Percentiles rank a stretch among this genome's conserved stretches.
phyloP scores from a whole-genome alignment of 345 rosid genomes.

The Stellera chamaejasme region DNA sequence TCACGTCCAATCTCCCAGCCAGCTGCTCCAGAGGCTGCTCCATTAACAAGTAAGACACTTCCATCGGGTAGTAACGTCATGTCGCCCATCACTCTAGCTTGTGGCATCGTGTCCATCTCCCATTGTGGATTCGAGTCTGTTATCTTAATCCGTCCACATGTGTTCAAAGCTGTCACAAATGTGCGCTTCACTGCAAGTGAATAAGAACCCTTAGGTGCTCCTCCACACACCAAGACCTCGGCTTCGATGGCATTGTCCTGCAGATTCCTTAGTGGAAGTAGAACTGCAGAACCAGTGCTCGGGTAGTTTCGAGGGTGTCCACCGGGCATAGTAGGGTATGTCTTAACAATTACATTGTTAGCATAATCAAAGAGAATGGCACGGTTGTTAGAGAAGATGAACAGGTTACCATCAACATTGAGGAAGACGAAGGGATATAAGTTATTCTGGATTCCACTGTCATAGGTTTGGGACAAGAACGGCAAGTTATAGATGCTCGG shows the following conservation, averaged over 20 bases:
- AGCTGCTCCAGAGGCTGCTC: constrained; percentile 29
- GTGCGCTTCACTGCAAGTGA: constrained; percentile 7
- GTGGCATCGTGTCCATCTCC: constrained; percentile 43
- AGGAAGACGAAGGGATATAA: constrained; percentile 35
- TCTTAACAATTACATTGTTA: constrained; percentile 15
- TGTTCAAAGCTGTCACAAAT: constrained; percentile 13
- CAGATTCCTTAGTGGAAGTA: constrained; percentile 23
- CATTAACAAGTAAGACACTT: constrained; percentile 33
- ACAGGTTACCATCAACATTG: constrained; percentile 24
- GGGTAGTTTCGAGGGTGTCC: constrained; percentile 26
- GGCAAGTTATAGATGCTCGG: constrained; percentile 15
- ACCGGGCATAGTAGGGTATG: constrained; percentile 26
- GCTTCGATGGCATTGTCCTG: constrained; percentile 10
- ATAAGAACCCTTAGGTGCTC: constrained; percentile 19
- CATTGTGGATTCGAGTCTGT: constrained; percentile 15
- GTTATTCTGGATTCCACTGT: constrained; percentile 15
- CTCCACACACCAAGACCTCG: constrained; percentile 35
- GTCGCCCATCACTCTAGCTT: constrained; percentile 38
- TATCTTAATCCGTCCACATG: constrained; percentile 23
- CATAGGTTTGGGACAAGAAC: constrained; percentile 18
- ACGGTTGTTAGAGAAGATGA: constrained; percentile 26
- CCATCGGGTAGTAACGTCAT: constrained; percentile 46
- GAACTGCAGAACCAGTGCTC: constrained; percentile 27
- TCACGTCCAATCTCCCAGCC: constrained; percentile 18
- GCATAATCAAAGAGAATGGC: constrained; percentile 25